Evolutionary conservation across 306 rosid genomes (phyloP).

Genomic region (Cucumis melo): DNA sequence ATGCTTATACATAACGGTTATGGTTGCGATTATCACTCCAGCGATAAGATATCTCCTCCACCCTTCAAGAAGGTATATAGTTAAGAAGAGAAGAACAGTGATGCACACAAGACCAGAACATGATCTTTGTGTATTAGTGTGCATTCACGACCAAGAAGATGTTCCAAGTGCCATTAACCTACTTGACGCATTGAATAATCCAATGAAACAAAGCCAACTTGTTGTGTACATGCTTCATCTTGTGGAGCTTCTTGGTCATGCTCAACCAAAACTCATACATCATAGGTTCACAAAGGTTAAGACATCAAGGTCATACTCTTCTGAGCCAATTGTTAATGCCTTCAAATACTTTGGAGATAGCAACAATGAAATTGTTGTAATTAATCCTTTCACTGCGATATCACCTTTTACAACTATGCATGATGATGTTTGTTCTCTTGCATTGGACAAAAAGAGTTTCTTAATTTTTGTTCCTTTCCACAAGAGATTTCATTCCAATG

Average conservation of each 20-base stretch:
- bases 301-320: not conserved
- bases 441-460: slow-evolving; percentile 10
- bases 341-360: slow-evolving; percentile 12
- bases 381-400: slow-evolving; percentile 15
- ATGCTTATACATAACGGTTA: slow-evolving; percentile 7
- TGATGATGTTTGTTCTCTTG: slow-evolving; percentile 18
- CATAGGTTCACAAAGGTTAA: not conserved
- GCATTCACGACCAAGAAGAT: slow-evolving; percentile 15
- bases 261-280: slow-evolving; percentile 14
- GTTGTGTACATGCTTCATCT: slow-evolving; percentile 16
- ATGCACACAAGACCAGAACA: slow-evolving; percentile 3
- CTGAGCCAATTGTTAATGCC: slow-evolving; percentile 14
- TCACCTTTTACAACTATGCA: slow-evolving; percentile 20
- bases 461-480: slow-evolving; percentile 18
- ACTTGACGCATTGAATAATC: slow-evolving; percentile 20
- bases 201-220: slow-evolving; percentile 13
- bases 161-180: slow-evolving; percentile 16
- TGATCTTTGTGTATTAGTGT: slow-evolving; percentile 12
- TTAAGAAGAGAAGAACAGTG: slow-evolving; percentile 12
- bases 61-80: slow-evolving; percentile 20
- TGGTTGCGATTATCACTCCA: slow-evolving; percentile 11
- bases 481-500: slow-evolving; percentile 3
- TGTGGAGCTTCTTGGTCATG: slow-evolving; percentile 15
- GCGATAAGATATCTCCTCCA: slow-evolving; percentile 9
- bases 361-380: not conserved